A percentile compares a stretch with the other conserved stretches of the same genome.
Evolutionary conservation across 225 moss, liverwort and hornwort genomes (phyloP).

Genomic region (Rhytidiadelphus loreus): DNA sequence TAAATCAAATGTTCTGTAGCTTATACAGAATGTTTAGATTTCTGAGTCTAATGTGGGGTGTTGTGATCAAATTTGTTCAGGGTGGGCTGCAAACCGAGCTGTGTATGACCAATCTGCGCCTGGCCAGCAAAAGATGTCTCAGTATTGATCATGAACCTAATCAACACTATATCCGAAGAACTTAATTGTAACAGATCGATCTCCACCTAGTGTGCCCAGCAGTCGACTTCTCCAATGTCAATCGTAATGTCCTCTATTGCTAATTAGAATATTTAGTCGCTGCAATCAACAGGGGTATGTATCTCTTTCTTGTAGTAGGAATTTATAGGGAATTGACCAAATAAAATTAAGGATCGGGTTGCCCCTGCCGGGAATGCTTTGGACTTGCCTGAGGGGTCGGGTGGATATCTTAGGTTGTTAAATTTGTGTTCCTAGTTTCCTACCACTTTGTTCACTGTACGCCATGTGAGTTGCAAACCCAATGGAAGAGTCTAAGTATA

Average conservation of each 20-base stretch:
- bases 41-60: not conserved
- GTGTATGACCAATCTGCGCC: slow-evolving; percentile 13
- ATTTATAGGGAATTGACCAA: not conserved
- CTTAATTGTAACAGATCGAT: no score
- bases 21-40: not conserved
- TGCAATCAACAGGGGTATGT: not conserved
- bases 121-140: slow-evolving; percentile 7
- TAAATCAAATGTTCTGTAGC: not conserved
- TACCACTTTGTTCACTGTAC: not conserved
- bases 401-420: not conserved
- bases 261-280: not conserved
- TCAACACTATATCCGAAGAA: not conserved
- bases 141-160: not conserved
- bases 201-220: not conserved
- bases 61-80: not conserved
- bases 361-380: not conserved
- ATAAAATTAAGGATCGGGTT: not conserved
- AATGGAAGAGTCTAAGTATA: not conserved
- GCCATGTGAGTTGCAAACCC: not conserved
- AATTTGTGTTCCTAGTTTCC: not conserved
- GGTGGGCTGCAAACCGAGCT: slow-evolving; percentile 17
- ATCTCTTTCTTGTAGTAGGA: not conserved
- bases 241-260: not conserved
- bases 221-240: not conserved
- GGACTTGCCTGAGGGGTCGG: not conserved